A percentile compares a stretch with the other conserved stretches of the same genome.
Evolutionary conservation across 192 early-diverging fungal species (phyloP).

Genomic region (Podila minutissima): DNA sequence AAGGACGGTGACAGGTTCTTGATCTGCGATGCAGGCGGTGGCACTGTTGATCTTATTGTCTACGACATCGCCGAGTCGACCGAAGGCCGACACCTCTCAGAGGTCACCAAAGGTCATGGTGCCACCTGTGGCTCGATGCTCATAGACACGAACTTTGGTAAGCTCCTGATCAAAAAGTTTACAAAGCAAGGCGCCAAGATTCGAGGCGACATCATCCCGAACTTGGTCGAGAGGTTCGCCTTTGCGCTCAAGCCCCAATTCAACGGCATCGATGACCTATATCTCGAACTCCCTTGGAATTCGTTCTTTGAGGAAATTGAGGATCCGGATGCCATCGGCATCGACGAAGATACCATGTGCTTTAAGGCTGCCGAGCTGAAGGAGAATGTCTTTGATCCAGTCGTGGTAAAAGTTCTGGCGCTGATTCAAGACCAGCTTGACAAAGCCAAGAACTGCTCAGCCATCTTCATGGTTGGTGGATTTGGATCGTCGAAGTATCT

Average conservation of each 20-base stretch:
- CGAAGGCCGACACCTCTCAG: constrained; percentile 23
- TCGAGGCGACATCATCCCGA: constrained; percentile 13
- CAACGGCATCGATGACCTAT: not conserved
- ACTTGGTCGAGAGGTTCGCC: constrained; percentile 12
- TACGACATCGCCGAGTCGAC: constrained; percentile 44
- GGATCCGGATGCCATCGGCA: constrained; percentile 6
- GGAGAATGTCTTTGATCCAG: constrained; percentile 10
- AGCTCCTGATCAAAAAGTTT: constrained; percentile 34
- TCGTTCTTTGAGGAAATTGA: not conserved
- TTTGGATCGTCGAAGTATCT: constrained; percentile 61
- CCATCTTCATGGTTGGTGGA: constrained; percentile 58
- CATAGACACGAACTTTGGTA: constrained; percentile 49
- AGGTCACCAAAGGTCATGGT: constrained; percentile 53
- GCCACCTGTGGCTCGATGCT: constrained; percentile 52
- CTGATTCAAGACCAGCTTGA: constrained; percentile 19
- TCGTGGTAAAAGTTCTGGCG: constrained; percentile 6
- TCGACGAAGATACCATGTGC: constrained; percentile 3
- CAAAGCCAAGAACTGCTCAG: constrained; percentile 15
- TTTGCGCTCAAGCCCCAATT: constrained; percentile 11
- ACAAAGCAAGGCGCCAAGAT: constrained; percentile 19
- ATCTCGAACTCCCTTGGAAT: constrained; percentile 5
- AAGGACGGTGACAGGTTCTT: constrained; percentile 26
- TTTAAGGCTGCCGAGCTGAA: constrained; percentile 10
- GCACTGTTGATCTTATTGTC: constrained; percentile 40
- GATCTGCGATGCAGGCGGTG: constrained; percentile 33